phyloP scores from a whole-genome alignment of 2,329 filamentous ascomycete genomes.

The Pestalotiopsis fici region DNA sequence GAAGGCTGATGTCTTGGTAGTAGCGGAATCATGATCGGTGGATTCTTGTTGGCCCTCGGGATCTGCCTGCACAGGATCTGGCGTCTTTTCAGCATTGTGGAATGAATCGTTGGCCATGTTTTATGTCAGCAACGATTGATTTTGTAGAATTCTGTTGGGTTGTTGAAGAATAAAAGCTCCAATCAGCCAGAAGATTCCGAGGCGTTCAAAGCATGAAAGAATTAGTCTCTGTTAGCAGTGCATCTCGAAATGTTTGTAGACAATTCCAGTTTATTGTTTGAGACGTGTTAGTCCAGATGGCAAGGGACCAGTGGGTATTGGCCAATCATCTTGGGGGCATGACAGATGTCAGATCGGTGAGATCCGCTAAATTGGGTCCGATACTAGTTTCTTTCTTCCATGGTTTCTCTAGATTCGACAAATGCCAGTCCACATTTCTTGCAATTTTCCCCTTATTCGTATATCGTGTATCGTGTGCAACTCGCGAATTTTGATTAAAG shows the following conservation, averaged over 20 bases:
- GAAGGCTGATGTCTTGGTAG: slow-evolving; percentile 41
- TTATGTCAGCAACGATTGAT: not conserved
- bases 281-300: not conserved
- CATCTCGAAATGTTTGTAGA: no score
- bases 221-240: no score
- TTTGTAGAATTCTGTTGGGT: no score
- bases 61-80: not conserved
- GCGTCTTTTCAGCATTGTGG: not conserved
- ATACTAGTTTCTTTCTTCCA: not conserved
- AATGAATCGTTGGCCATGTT: not conserved
- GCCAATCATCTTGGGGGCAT: slow-evolving; percentile 8
- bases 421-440: no score
- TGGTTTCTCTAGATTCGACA: not conserved
- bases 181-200: no score
- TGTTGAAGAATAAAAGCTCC: no score
- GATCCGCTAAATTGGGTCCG: not conserved
- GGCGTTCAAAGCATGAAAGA: no score
- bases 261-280: no score
- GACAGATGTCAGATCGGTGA: not conserved
- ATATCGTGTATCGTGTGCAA: not conserved
- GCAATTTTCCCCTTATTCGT: no score
- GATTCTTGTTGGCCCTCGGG: not conserved
- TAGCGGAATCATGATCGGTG: not conserved
- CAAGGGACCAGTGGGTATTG: not conserved
- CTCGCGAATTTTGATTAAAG: not conserved